Conservation (phyloP, 257 asterid genomes). For the Cinchona pubescens region DNA sequence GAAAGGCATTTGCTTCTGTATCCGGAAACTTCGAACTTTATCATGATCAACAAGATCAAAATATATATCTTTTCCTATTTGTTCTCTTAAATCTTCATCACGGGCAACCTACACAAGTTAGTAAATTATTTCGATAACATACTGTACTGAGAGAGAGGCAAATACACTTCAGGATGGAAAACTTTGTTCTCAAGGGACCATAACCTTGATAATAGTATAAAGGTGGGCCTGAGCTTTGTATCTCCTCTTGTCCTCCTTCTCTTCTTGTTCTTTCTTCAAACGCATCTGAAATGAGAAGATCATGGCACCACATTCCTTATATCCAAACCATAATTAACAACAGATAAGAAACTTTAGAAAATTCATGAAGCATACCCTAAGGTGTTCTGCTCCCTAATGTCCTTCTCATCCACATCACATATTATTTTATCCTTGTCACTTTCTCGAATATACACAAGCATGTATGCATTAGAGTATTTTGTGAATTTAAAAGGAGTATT, state of each 20-base stretch:
- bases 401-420: constrained; percentile 97
- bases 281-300: constrained; percentile 58
- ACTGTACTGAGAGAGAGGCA: neutral
- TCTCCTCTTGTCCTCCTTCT: constrained; percentile 89
- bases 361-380: constrained; percentile 54
- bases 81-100: constrained; percentile 85
- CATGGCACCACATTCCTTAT: neutral
- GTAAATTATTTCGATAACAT: neutral
- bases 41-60: constrained; percentile 99
- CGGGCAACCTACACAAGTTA: constrained; percentile 74
- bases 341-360: neutral
- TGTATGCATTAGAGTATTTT: constrained; percentile 95
- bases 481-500: constrained; percentile 91
- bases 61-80: constrained; percentile 84
- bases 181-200: neutral
- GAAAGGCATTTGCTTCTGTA: constrained; percentile 82
- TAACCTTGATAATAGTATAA: constrained; percentile 89
- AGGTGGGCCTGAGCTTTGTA: constrained; percentile 95
- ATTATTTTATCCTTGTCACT: constrained; percentile 95
- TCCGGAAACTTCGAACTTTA: constrained; percentile 85
- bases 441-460: constrained; percentile 97
- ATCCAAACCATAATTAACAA: constrained; percentile 6
- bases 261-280: constrained; percentile 96
- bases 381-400: constrained; percentile 98
- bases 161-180: neutral